Base-by-base conservation (phyloP, 805 yeast species). In the Candida maris region DNA sequence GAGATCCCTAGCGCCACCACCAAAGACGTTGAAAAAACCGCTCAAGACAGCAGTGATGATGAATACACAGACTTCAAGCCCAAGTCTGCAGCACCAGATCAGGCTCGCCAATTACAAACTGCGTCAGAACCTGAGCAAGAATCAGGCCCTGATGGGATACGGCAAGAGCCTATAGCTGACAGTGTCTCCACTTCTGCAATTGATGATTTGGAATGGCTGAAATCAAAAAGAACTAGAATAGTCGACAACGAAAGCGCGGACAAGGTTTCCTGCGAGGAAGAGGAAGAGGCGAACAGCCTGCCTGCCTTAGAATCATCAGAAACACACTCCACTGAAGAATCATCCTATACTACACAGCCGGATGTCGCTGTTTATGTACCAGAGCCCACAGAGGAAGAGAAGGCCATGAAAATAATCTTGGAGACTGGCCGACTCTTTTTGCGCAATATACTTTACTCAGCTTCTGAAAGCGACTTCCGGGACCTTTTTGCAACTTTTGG, bases 171-270 rank as follows among this genome's bases (percentile, higher is more conserved):
- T 7, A 26, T 9, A 8, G 7, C 29, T 7, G 29, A 26, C 13
- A 12, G 24, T 22, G 24, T 9, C 24, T 51, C n/a, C n/a, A n/a
- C n/a, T n/a, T n/a, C n/a, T n/a, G 8, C 28, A 10, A 70, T 84
- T 10, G 72, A 88, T 10, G 96, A 89, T 64, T 61, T 85, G 35
- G 96, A 89, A 39, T 89, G 97, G 97, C 71, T 89, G 42, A 78
- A 79, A 52, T 74, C 72, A 48, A 78, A 85, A 58, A 74, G 93
- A 59, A 75, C 71, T 16, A 75, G 93, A 55, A 85, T 89, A 40
- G 72, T 64, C 45, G 86, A 79, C 32, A 67, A 60, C 25, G 62
- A 47, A 17, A 42, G 29, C 7, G n/a, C n/a, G n/a, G n/a, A n/a
- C n/a, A 44, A 41, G 8, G 44, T 45, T 22, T 42, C 35, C 5